Conservation (phyloP, 306 rosid genomes). For the Astragalus glycyphyllos region DNA sequence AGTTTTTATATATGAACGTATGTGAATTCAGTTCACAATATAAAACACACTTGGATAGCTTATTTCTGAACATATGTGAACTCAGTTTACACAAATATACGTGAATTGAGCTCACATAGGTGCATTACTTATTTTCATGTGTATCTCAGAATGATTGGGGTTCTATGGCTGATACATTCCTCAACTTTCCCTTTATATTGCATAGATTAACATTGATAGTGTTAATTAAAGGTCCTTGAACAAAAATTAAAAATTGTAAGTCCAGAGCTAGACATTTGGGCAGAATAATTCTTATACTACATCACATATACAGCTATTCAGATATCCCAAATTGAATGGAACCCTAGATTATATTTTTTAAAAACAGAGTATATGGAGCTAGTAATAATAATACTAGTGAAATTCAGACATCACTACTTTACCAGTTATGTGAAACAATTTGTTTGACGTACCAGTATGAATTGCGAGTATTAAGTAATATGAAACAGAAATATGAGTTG, state of each 20-base stretch:
- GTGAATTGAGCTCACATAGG: too few species aligned
- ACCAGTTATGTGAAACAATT: background rate
- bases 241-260: too few species aligned
- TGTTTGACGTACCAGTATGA: background rate
- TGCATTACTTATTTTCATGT: too few species aligned
- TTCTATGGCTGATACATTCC: too few species aligned
- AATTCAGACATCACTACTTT: background rate
- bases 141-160: too few species aligned
- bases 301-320: background rate
- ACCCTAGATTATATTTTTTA: background rate
- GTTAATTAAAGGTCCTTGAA: too few species aligned
- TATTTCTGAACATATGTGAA: too few species aligned
- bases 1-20: too few species aligned
- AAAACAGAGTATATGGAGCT: background rate
- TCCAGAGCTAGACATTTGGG: background rate
- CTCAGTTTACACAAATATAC: too few species aligned
- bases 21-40: too few species aligned
- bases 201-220: too few species aligned
- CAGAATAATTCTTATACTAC: background rate
- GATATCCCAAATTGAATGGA: background rate
- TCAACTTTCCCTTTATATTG: background rate
- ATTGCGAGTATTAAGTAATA: background rate
- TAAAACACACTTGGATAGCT: too few species aligned
- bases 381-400: background rate
- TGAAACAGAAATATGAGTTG: background rate